A percentile compares a stretch with the other conserved stretches of the same genome.
These are phyloP conservation scores for Aspergillus pseudoviridinutans DNA, from an alignment of 2,329 filamentous ascomycete species.

Conservation along the genomic window DNA sequence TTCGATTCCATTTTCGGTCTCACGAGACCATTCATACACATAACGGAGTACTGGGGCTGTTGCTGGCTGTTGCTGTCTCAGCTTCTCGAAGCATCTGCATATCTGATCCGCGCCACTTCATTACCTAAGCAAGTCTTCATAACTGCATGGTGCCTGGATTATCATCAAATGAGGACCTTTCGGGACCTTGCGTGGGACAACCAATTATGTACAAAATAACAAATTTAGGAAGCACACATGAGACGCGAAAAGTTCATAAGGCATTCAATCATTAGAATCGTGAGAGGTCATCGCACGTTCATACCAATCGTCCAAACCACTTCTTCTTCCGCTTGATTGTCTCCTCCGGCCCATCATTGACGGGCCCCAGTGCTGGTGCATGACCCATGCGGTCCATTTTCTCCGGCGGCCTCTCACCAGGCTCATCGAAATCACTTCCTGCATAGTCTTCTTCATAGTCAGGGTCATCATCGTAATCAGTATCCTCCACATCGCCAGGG, in stretches of 20 bases:
- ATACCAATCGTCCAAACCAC: slow-evolving; percentile 27
- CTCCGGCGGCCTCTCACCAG: not conserved
- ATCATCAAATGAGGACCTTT: too few relatives aligned
- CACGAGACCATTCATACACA: not conserved
- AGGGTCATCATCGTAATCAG: slow-evolving; percentile 21
- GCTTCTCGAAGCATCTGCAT: not conserved
- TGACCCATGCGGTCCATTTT: slow-evolving; percentile 11
- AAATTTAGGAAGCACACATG: not conserved
- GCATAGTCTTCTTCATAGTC: slow-evolving; percentile 18
- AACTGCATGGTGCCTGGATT: too few relatives aligned
- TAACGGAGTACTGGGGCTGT: too few relatives aligned
- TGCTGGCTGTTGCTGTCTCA: not conserved
- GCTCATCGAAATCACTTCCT: slow-evolving; percentile 18
- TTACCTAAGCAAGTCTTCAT: too few relatives aligned
- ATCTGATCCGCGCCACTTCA: not conserved
- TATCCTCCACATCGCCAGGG: slow-evolving; percentile 14
- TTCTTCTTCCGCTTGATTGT: slow-evolving; percentile 25
- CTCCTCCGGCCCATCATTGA: slow-evolving; percentile 6
- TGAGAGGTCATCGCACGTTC: slow-evolving; percentile 14
- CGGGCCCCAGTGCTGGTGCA: slow-evolving; percentile 7
- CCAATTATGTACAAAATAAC: not conserved
- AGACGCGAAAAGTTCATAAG: not conserved
- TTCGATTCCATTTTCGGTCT: not conserved
- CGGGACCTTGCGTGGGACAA: too few relatives aligned
- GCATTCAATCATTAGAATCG: slow-evolving; percentile 1